Evolutionary conservation across 495 filamentous ascomycete species (phyloP).

Genomic region (Aspergillus hancockii): DNA sequence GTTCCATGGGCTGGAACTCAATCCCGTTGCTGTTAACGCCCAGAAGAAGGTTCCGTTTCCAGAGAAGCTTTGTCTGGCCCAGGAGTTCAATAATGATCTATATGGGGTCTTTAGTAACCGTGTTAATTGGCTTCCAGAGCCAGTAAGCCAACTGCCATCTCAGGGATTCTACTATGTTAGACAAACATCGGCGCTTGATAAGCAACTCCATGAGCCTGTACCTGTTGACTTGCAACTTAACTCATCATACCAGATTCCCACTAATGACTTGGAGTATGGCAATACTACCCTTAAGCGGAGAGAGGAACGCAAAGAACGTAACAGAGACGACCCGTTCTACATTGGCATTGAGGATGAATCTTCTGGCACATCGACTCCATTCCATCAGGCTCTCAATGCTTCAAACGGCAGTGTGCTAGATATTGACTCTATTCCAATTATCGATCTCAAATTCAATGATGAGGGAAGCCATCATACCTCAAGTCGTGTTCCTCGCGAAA

Average conservation of each 20-base stretch:
- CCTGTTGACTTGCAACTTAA: constrained; percentile 19
- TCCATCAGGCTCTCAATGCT: constrained; percentile 67
- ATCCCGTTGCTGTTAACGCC: constrained; percentile 81
- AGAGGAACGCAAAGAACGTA: constrained; percentile 70
- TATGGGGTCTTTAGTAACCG: constrained; percentile 51
- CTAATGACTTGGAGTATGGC: constrained; percentile 57
- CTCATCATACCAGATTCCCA: constrained; percentile 64
- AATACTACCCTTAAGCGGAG: constrained; percentile 64
- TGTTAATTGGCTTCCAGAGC: constrained; percentile 9
- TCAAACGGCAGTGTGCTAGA: constrained; percentile 76
- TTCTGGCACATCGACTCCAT: constrained; percentile 63
- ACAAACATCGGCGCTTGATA: constrained; percentile 36
- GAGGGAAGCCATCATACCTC: constrained; percentile 23
- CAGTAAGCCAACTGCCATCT: constrained; percentile 33
- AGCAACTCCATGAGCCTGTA: constrained; percentile 22
- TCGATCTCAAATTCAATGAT: constrained; percentile 77
- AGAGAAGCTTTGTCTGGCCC: constrained; percentile 68
- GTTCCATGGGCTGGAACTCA: constrained; percentile 82
- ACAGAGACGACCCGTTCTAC: constrained; percentile 94
- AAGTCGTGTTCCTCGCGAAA: constrained; percentile 13
- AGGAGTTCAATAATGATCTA: constrained; percentile 78
- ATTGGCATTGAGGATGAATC: constrained; percentile 59
- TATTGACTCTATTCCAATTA: constrained; percentile 91
- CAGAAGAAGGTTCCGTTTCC: constrained; percentile 87
- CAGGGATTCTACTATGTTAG: constrained; percentile 70